Percentiles rank a stretch among this genome's conserved stretches.
phyloP scores from a whole-genome alignment of 2,329 filamentous ascomycete species.

The Cordyceps cicadae region DNA sequence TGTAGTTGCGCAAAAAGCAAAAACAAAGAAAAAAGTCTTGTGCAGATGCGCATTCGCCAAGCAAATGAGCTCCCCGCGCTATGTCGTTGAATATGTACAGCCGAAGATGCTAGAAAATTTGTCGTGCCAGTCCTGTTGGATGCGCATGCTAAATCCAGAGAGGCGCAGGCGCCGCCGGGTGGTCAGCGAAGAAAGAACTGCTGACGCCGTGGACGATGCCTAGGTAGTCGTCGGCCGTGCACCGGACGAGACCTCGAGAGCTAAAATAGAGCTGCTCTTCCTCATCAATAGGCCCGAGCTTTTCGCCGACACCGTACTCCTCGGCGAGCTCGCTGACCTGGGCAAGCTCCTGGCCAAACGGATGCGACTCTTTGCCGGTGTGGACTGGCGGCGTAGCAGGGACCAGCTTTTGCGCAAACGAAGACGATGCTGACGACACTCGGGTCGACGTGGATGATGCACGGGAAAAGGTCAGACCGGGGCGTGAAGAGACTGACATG shows the following conservation, averaged over 20 bases:
- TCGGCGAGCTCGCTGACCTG: constrained; percentile 91
- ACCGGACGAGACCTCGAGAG: constrained; percentile 61
- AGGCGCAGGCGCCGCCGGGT: constrained; percentile 25
- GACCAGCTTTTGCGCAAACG: constrained; percentile 21
- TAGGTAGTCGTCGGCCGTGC: constrained; percentile 76
- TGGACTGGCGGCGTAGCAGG: constrained; percentile 11
- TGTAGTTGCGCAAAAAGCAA: constrained; percentile 1
- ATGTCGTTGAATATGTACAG: constrained; percentile 24
- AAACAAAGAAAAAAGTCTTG: neutral
- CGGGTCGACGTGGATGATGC: constrained; percentile 49
- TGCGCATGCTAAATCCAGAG: constrained; percentile 37
- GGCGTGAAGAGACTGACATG: constrained; percentile 47
- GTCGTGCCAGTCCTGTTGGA: neutral
- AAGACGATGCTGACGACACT: constrained; percentile 38
- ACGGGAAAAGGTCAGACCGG: constrained; percentile 47
- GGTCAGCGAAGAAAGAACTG: constrained; percentile 47
- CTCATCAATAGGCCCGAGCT: constrained; percentile 57
- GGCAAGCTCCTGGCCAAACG: constrained; percentile 82
- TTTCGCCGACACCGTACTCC: constrained; percentile 63
- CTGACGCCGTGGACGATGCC: constrained; percentile 67
- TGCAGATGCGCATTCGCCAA: constrained; percentile 1
- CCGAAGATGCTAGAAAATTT: constrained; percentile 16
- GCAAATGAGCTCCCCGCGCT: neutral
- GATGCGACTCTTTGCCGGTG: constrained; percentile 44
- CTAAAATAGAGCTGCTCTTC: constrained; percentile 62